phyloP scores from a whole-genome alignment of 1,284 basidiomycete genomes.

The Sporisorium sorghi region DNA sequence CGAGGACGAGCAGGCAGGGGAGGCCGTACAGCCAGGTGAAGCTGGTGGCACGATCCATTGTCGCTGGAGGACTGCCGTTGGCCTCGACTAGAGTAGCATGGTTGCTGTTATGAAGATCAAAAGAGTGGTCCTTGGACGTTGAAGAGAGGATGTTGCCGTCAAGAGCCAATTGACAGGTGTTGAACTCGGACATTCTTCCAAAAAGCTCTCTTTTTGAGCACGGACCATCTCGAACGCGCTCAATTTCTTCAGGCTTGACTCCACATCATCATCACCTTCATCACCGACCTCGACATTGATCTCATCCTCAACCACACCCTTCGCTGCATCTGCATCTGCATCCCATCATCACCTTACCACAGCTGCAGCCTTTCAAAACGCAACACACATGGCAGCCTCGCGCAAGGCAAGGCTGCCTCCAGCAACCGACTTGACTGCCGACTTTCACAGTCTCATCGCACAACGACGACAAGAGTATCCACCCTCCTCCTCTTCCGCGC shows the following conservation, averaged over 20 bases:
- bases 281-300: not conserved
- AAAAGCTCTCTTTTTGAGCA: slow-evolving; percentile 10
- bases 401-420: slow-evolving; percentile 29
- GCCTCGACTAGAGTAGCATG: not conserved
- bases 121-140: not conserved
- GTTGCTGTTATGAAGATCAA: not conserved
- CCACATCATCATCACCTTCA: slow-evolving; percentile 16
- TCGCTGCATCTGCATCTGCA: not conserved
- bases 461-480: slow-evolving; percentile 33
- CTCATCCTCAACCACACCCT: not conserved
- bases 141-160: not conserved
- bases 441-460: slow-evolving; percentile 41
- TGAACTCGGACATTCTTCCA: slow-evolving; percentile 1
- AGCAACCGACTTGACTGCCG: slow-evolving; percentile 35
- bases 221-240: slow-evolving; percentile 18
- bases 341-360: not conserved
- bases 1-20: slow-evolving; percentile 25
- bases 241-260: slow-evolving; percentile 7
- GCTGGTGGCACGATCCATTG: slow-evolving; percentile 14
- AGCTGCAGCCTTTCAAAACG: too few relatives aligned
- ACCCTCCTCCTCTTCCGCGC: slow-evolving; percentile 29
- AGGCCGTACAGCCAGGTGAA: slow-evolving; percentile 27
- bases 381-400: slow-evolving; percentile 24
- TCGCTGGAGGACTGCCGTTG: too few relatives aligned
- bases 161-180: not conserved